These are phyloP conservation scores for Withania somnifera DNA, from an alignment of 305 asterid species.

Conservation along the genomic window DNA sequence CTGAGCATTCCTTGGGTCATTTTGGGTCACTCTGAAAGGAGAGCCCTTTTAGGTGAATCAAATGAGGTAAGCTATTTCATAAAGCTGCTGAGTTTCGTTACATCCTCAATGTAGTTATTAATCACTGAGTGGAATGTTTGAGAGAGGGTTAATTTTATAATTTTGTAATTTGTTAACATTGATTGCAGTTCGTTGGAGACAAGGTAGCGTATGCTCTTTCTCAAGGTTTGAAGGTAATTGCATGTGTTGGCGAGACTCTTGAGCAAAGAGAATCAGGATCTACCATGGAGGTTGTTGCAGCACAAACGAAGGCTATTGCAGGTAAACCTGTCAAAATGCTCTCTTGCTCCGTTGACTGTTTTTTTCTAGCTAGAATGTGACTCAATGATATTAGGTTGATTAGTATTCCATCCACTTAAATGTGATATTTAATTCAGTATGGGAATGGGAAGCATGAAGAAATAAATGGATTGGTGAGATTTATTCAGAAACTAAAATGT, in stretches of 20 bases:
- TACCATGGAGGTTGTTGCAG: slow-evolving; percentile 78
- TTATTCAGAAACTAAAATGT: background rate
- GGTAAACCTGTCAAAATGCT: slow-evolving; percentile 29
- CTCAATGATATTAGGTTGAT: background rate
- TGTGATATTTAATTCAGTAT: background rate
- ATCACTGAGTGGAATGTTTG: background rate
- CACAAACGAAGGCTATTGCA: slow-evolving; percentile 96
- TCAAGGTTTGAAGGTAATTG: slow-evolving; percentile 93
- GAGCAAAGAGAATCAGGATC: slow-evolving; percentile 94
- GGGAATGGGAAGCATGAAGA: background rate
- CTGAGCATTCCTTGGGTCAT: slow-evolving; percentile 86
- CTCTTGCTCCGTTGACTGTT: background rate
- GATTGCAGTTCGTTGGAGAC: slow-evolving; percentile 75
- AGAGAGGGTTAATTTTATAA: background rate
- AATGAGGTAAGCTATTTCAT: slow-evolving; percentile 47
- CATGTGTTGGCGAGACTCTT: slow-evolving; percentile 98
- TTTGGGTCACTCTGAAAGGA: slow-evolving; percentile 96
- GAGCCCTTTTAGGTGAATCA: slow-evolving; percentile 61
- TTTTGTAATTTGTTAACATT: background rate
- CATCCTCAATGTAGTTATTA: background rate
- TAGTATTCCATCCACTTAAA: background rate
- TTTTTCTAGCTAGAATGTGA: background rate
- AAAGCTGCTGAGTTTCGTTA: background rate
- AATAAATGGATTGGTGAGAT: background rate
- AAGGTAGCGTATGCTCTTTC: slow-evolving; percentile 93